Base-by-base conservation (phyloP, 305 asterid species). In the Fraxinus sp. region DNA sequence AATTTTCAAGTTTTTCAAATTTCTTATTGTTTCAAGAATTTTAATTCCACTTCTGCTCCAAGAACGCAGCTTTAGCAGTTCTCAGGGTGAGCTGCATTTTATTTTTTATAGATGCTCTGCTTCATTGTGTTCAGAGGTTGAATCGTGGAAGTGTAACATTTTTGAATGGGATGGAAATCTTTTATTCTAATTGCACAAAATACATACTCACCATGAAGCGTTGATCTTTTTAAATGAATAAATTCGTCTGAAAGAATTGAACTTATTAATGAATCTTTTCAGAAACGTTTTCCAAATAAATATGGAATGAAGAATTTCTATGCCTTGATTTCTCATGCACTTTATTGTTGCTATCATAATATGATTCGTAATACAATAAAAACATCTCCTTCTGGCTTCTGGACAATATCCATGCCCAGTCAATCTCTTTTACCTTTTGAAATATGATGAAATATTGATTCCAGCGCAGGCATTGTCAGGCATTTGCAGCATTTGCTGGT, bases 401-500 rank as follows among this genome's bases (percentile, higher is more conserved):
- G 80, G n/a, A 28, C 64, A 55, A 55, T n/a, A 55, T 20, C 2
- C 10, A 64, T 64, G 22, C 73, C 70, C 36, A 59, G 37, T 81
- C 62, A 73, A 82, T 79, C 81, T 24, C 72, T 79, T 73, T 80
- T 39, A 24, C 35, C 32, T 43, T 78, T 83, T 66, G 66, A 81
- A 85, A 75, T 68, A 84, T 78, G 80, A 80, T 18, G 72, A 79
- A 83, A 64, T 74, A 77, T 83, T 83, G 33, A 77, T 88, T 87
- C 80, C 80, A 68, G 79, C 77, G 90, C 98, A 95, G 99, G 92
- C 86, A 86, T 86, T 77, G 84, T 86, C 79, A 13, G 89, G 95
- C 94, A 57, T 94, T 92, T 89, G 91, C 81, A 78, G 91, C 91
- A 79, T 92, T 86, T 78, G 95, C 97, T 5, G 96, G 99, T 77